Base-by-base conservation (phyloP, 306 rosid species). In the Gillenia trifoliata region DNA sequence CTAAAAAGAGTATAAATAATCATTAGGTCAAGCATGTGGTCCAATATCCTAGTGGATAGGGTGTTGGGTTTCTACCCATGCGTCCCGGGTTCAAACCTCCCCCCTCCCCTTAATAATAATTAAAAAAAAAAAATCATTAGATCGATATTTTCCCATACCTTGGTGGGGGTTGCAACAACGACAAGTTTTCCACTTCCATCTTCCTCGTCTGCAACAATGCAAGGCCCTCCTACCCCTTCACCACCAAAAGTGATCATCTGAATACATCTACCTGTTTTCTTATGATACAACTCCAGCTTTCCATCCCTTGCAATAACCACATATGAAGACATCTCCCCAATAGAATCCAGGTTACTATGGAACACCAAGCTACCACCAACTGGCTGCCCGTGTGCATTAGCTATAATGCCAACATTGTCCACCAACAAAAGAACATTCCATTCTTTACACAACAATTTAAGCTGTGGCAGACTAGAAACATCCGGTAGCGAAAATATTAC, bases 321-420 rank as follows among this genome's bases (percentile, higher is more conserved):
- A 87, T 94, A 94, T 11, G 86, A 87, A 55, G 91, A 86, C 70
- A 92, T 76, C 88, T 94, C 97, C 15, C 90, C 99, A 20, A 94
- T 75, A 20, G 95, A 91, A 70, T 90, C 91, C 68, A 86, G 86
- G 25, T 87, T 85, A 33, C 52, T 69, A 45, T 85, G 86, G 75
- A 94, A 94, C 67, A 94, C 95, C 62, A 94, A 68, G 70, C 97
- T 91, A 64, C 99, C 99, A 34, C 90, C 95, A 70, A 94, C 91
- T 1, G 99, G 99, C 81, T 87, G 96, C 64, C 99, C 97, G 5
- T 87, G 74, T 11, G 73, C 83, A 71, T 90, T 88, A 56, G 85
- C 97, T 77, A 91, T 81, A 64, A 94, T 76, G 54, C 96, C 99
- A 60, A 94, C 97, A 87, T 90, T 88, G 84, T 94, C 97, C 80